These are phyloP conservation scores for Gastrolobium villosum DNA, from an alignment of 306 rosid genomes.

Conservation along the genomic window DNA sequence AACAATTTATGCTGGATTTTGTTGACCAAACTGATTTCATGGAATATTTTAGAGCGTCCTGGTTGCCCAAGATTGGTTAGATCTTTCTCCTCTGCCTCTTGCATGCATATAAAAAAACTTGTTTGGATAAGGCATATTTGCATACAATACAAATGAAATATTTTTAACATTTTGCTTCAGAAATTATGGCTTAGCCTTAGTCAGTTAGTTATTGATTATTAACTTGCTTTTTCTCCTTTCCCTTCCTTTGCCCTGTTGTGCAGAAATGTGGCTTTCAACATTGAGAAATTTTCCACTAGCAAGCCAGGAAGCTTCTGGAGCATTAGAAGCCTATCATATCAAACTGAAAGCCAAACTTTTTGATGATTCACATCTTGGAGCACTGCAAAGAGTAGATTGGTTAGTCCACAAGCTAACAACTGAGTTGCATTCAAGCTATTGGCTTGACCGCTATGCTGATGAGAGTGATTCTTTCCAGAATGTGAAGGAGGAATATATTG, in stretches of 20 bases:
- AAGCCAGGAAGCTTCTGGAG: slow-evolving; percentile 97
- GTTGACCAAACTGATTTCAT: slow-evolving; percentile 87
- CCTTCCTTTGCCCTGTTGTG: slow-evolving; percentile 13
- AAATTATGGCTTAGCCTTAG: background rate
- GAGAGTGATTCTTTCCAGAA: slow-evolving; percentile 93
- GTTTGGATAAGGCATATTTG: slow-evolving; percentile 25
- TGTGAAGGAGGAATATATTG: slow-evolving; percentile 86
- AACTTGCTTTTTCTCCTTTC: background rate
- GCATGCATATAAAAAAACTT: slow-evolving; percentile 15
- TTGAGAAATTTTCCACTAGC: slow-evolving; percentile 82
- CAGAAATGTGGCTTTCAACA: slow-evolving; percentile 97
- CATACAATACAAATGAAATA: background rate
- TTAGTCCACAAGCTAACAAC: slow-evolving; percentile 93
- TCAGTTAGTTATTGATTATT: slow-evolving; percentile 35
- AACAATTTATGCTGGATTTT: slow-evolving; percentile 78
- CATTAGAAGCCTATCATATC: slow-evolving; percentile 90
- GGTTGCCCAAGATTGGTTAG: slow-evolving; percentile 97
- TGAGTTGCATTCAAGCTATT: slow-evolving; percentile 91
- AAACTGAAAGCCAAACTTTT: slow-evolving; percentile 89
- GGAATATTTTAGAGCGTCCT: slow-evolving; percentile 84
- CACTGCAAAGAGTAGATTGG: slow-evolving; percentile 97
- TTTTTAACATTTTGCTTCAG: slow-evolving; percentile 28
- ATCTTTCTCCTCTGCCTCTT: slow-evolving; percentile 56
- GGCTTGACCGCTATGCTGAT: slow-evolving; percentile 93
- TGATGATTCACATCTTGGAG: slow-evolving; percentile 96